Conservation (phyloP, 139 green algal genomes). For the Eudorina sp. region DNA sequence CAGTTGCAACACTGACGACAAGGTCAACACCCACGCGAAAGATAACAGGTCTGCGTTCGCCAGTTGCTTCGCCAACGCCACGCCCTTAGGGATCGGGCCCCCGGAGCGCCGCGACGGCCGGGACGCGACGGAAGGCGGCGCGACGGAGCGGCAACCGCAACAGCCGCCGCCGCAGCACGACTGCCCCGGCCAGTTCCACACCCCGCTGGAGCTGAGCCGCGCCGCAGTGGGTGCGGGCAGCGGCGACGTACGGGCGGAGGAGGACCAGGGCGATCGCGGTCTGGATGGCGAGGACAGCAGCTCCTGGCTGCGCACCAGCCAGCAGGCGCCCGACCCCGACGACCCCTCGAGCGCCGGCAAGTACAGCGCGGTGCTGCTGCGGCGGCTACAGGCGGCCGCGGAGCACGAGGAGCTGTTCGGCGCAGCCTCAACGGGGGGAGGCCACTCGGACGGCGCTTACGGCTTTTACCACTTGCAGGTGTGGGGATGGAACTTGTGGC, state of each 20-base stretch:
- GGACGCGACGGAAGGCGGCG: no score
- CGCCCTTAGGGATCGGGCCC: no score
- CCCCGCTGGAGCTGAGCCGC: background rate
- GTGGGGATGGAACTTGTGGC: no score
- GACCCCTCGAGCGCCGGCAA: conserved; percentile 29
- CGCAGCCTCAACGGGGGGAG: background rate
- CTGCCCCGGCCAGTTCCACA: no score
- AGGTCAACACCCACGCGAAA: no score
- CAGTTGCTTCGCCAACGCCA: no score
- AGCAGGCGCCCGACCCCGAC: conserved; percentile 28
- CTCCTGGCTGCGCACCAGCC: conserved; percentile 46
- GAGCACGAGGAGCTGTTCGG: conserved; percentile 41
- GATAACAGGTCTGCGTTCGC: no score
- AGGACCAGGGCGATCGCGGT: background rate
- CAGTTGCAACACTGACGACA: no score
- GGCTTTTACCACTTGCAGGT: conserved; percentile 34
- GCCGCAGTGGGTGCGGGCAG: background rate
- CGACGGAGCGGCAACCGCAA: no score
- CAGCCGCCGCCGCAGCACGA: no score
- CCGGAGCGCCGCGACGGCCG: no score
- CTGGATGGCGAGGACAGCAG: background rate
- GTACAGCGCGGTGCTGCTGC: conserved; percentile 38
- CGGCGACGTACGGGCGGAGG: background rate
- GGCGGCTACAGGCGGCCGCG: background rate
- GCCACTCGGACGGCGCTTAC: background rate